Percentiles rank a stretch among this genome's conserved stretches.
Evolutionary conservation across 495 filamentous ascomycete genomes (phyloP).

Genomic region (Annulohypoxylon nitens): DNA sequence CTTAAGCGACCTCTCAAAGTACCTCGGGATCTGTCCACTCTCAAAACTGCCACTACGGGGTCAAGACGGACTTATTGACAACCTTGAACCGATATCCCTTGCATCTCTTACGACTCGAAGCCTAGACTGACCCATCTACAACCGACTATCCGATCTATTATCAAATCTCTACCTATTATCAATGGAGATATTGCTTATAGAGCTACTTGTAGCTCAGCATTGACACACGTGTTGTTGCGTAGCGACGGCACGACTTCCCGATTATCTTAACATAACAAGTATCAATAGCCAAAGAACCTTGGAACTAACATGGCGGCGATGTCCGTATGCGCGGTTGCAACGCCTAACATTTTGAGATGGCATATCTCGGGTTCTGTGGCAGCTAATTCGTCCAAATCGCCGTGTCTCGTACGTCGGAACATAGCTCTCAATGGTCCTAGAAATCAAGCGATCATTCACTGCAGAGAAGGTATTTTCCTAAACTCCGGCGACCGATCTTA

Average conservation of each 20-base stretch:
- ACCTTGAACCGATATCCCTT: background rate
- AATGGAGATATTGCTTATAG: background rate
- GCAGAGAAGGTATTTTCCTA: slow-evolving; percentile 32
- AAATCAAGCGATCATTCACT: slow-evolving; percentile 5
- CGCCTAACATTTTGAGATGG: background rate
- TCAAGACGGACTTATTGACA: slow-evolving; percentile 8
- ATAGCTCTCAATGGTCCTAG: slow-evolving; percentile 6
- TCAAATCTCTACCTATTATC: background rate
- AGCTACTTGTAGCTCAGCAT: background rate
- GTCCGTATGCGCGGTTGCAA: slow-evolving; percentile 15
- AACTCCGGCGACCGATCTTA: slow-evolving; percentile 34
- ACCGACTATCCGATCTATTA: slow-evolving; percentile 17
- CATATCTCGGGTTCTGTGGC: background rate
- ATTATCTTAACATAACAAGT: background rate
- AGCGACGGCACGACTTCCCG: slow-evolving; percentile 10
- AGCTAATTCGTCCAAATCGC: background rate
- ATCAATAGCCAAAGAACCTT: background rate
- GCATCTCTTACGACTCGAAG: slow-evolving; percentile 4
- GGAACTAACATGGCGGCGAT: slow-evolving; percentile 13
- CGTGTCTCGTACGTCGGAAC: background rate
- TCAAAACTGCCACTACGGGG: background rate
- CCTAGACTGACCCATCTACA: slow-evolving; percentile 2
- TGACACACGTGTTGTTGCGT: background rate
- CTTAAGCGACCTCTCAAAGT: slow-evolving; percentile 7
- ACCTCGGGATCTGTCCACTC: slow-evolving; percentile 5